Evolutionary conservation across 352 stramenopile species (phyloP), one percentile per base, ranked within the genome.

Genomic region (Globisporangium paroecandrum): DNA sequence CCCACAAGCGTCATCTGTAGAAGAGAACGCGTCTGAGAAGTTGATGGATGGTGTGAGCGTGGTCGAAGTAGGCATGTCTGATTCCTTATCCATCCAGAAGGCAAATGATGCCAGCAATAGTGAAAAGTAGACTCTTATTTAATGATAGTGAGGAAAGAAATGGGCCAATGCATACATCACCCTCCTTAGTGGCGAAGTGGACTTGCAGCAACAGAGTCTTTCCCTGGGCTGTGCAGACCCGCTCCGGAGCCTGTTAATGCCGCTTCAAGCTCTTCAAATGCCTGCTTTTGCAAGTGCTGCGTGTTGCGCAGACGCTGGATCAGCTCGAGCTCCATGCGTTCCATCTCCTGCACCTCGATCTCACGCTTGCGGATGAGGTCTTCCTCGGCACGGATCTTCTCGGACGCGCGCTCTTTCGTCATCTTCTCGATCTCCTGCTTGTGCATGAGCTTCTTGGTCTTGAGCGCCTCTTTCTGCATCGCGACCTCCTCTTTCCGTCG

Each of bases 271-370:
- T 95, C 85, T 58, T 95, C 83, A 51, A 93, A 93, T 0, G 85
- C 87, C 63, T 95, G 82, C 64, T 93, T 93, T 67, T 95, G 87
- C 32, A 95, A 53, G 57, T 94, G 84, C 71, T 95, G 85, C 36
- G 85, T 95, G 72, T 91, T 93, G 64, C 86, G 83, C 38, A 94
- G 75, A 4, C 85, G 74, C 59, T 94, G 81, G 63, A 94, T 95
- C 41, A 94, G 78, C 71, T 95, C 85, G 15, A 91, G 66, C 67
- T 94, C 87, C 43, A 91, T 70, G 24, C 76, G 84, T 62, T 95
- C 87, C 87, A 95, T 95, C 41, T 92, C 84, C 22, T 89, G 79
- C 6, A 95, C 83, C 46, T 95, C 84, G 18, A 67, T 56, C 64
- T 93, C 83, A 54, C 83, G 81, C 51, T 82, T 72, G 38, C 80